phyloP scores from a whole-genome alignment of 805 yeast species.

The Schwanniomyces pseudopolymorphus region DNA sequence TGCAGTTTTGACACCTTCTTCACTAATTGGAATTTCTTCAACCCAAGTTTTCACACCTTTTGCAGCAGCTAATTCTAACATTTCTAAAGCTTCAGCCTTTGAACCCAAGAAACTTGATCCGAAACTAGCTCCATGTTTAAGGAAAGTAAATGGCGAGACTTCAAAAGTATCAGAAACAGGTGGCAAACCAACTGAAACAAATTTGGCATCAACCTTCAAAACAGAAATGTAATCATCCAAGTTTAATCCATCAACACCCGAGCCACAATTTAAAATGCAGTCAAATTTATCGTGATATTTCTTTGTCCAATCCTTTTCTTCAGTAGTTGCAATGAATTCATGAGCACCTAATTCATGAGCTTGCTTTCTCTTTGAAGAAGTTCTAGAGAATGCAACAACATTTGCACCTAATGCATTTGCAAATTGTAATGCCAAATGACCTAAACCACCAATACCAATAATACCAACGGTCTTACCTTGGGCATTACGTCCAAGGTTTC shows the following conservation, averaged over 20 bases:
- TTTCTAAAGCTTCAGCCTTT: constrained; percentile 33
- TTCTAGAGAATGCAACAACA: constrained; percentile 57
- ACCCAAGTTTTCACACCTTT: constrained; percentile 34
- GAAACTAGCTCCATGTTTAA: constrained; percentile 27
- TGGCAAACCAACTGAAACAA: constrained; percentile 29
- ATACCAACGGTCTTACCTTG: constrained; percentile 52
- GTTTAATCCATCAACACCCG: constrained; percentile 50
- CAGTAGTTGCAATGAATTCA: constrained; percentile 50
- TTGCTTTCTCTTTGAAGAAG: constrained; percentile 48
- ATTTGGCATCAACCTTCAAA: constrained; percentile 25
- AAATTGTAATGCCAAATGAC: constrained; percentile 60
- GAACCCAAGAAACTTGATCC: constrained; percentile 34
- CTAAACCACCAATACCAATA: constrained; percentile 67
- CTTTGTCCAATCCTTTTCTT: constrained; percentile 23
- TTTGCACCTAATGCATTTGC: constrained; percentile 66
- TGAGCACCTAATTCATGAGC: constrained; percentile 57
- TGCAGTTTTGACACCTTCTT: constrained; percentile 32
- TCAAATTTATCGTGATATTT: constrained; percentile 41
- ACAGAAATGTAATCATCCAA: constrained; percentile 46
- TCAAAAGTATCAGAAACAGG: constrained; percentile 19
- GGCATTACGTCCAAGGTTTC: constrained; percentile 33
- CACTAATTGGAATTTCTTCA: constrained; percentile 36
- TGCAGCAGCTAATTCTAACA: constrained; percentile 39
- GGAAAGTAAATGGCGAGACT: constrained; percentile 25
- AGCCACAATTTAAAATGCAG: constrained; percentile 53